A percentile compares a stretch with the other conserved stretches of the same genome.
These are phyloP conservation scores for Cytospora chrysosperma DNA, from an alignment of 2,329 filamentous ascomycete species.

Conservation along the genomic window DNA sequence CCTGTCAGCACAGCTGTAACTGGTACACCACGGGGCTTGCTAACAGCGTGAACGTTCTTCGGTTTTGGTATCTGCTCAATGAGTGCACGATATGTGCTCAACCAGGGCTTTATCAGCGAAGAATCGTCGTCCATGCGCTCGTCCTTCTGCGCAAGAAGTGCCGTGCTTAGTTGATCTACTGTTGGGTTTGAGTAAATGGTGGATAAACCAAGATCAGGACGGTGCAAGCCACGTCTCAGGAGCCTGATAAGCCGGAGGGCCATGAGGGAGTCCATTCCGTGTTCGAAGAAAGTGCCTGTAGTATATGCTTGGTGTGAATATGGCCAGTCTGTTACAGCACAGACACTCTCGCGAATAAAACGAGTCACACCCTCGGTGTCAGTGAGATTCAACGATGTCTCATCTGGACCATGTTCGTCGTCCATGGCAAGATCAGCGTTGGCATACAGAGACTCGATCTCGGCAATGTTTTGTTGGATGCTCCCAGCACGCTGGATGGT, in stretches of 20 bases:
- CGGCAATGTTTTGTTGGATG: constrained; percentile 33
- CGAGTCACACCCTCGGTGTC: neutral
- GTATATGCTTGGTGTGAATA: constrained; percentile 8
- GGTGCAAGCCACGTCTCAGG: constrained; percentile 1
- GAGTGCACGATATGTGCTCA: constrained; percentile 14
- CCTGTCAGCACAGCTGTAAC: constrained; percentile 28
- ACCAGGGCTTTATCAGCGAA: constrained; percentile 23
- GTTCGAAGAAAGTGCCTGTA: constrained; percentile 23
- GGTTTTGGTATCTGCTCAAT: constrained; percentile 8
- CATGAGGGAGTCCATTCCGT: constrained; percentile 27
- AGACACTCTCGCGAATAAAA: neutral
- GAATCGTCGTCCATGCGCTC: constrained; percentile 20
- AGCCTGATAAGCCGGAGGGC: constrained; percentile 26
- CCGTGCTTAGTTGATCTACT: neutral
- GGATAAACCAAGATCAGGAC: neutral
- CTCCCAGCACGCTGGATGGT: constrained; percentile 12
- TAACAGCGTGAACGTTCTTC: neutral
- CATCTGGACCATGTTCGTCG: neutral
- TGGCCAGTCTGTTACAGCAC: constrained; percentile 7
- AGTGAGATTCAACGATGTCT: neutral
- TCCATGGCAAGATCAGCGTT: neutral
- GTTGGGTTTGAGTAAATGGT: constrained; percentile 12
- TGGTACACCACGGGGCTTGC: neutral
- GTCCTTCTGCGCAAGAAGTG: neutral
- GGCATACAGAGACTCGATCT: constrained; percentile 4